Conservation (phyloP, 495 filamentous ascomycete species). For the Penicillium chermesinum region DNA sequence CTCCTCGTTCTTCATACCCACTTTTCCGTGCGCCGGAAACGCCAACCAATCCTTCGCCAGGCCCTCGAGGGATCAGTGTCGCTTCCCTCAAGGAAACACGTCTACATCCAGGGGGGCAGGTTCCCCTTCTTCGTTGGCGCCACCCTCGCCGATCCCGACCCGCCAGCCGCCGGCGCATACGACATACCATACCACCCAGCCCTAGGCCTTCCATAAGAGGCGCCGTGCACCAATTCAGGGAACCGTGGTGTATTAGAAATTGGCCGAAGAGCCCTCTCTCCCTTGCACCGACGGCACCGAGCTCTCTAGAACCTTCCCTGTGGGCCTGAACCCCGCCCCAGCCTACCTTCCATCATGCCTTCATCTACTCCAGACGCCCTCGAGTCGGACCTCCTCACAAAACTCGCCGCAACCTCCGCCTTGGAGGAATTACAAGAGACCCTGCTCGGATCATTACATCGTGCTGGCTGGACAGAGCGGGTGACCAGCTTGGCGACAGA, state of each 20-base stretch:
- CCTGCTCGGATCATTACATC: constrained; percentile 39
- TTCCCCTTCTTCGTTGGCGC: constrained; percentile 5
- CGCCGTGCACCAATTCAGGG: neutral
- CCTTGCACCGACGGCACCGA: neutral
- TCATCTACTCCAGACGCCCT: constrained; percentile 34
- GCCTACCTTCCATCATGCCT: constrained; percentile 16
- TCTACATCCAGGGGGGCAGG: constrained; percentile 14
- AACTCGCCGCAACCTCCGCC: constrained; percentile 38
- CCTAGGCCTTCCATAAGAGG: neutral
- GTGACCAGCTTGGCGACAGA: constrained; percentile 37
- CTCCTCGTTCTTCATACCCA: constrained; percentile 22
- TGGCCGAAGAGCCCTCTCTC: neutral
- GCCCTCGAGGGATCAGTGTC: constrained; percentile 13
- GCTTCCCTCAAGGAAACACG: neutral
- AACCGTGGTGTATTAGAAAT: neutral
- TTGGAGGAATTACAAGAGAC: constrained; percentile 41
- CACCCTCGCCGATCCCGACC: constrained; percentile 1
- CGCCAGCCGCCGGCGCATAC: constrained; percentile 8
- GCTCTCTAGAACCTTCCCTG: neutral
- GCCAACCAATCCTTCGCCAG: constrained; percentile 1
- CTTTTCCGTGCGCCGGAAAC: constrained; percentile 13
- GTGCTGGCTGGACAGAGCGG: constrained; percentile 41
- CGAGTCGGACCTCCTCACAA: constrained; percentile 42
- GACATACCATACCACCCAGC: constrained; percentile 2
- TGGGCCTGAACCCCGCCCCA: constrained; percentile 2